Percentiles rank a stretch among this genome's conserved stretches.
These are phyloP conservation scores for Gossypium lobatum DNA, from an alignment of 441 rosid genomes.

Conservation along the genomic window DNA sequence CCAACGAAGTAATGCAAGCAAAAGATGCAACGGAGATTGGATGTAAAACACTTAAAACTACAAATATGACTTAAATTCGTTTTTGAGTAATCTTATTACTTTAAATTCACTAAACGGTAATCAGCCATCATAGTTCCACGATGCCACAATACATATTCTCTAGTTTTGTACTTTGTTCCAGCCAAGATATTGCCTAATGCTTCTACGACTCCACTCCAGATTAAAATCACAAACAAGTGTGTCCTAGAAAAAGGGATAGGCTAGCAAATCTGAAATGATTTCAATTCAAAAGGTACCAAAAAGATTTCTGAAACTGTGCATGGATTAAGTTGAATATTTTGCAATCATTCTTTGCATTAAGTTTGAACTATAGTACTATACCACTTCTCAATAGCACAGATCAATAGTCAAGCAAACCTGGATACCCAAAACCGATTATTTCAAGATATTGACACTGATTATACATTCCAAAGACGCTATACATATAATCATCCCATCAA, in stretches of 20 bases:
- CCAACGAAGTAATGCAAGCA: background rate
- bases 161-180: background rate
- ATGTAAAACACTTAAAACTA: background rate
- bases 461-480: background rate
- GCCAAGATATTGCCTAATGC: background rate
- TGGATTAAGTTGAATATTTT: background rate
- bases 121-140: background rate
- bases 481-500: background rate
- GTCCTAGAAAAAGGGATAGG: background rate
- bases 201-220: background rate
- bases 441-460: background rate
- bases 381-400: too few relatives aligned
- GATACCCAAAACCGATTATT: background rate
- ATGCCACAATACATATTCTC: background rate
- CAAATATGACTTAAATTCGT: background rate
- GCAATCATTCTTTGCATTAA: background rate
- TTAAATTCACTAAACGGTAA: background rate
- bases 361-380: background rate
- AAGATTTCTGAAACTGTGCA: background rate
- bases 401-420: background rate
- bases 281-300: background rate
- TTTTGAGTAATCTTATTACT: background rate
- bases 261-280: background rate
- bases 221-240: background rate
- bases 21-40: background rate